These are phyloP conservation scores for Cyberlindnera bimundalis DNA, from an alignment of 805 yeast genomes.

Conservation along the genomic window DNA sequence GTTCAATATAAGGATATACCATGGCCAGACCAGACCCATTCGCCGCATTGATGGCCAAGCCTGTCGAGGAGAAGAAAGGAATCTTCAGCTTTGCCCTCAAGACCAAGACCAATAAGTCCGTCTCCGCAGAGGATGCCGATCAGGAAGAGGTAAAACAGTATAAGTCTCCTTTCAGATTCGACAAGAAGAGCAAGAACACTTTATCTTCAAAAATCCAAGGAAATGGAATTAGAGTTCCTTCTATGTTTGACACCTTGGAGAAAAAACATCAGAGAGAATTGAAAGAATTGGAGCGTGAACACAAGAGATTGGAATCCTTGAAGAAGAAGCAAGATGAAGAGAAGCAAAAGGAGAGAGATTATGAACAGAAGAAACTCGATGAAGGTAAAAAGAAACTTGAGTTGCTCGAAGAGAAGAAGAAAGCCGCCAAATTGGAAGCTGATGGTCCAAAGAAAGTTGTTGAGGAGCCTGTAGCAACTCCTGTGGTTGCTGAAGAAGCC, in stretches of 20 bases:
- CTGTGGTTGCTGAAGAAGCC: background rate
- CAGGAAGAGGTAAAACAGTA: conserved; percentile 7
- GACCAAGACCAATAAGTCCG: conserved; percentile 7
- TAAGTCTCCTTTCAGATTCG: conserved; percentile 18
- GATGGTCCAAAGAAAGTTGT: conserved; percentile 13
- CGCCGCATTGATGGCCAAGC: conserved; percentile 10
- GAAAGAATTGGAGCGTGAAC: conserved; percentile 16
- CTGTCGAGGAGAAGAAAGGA: conserved; percentile 15
- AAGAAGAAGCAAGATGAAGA: conserved; percentile 17
- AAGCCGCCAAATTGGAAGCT: conserved; percentile 16
- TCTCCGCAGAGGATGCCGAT: conserved; percentile 2
- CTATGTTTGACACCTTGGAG: conserved; percentile 17
- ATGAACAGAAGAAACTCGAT: conserved; percentile 7
- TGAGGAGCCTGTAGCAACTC: no score
- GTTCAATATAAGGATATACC: background rate
- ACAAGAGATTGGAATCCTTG: conserved; percentile 10
- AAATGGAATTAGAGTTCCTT: conserved; percentile 10
- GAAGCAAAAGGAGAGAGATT: conserved; percentile 8
- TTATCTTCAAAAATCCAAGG: background rate
- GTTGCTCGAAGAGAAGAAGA: conserved; percentile 14
- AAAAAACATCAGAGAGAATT: conserved; percentile 18
- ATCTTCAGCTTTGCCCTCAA: conserved; percentile 20
- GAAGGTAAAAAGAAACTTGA: conserved; percentile 13
- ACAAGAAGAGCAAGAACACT: conserved; percentile 6
- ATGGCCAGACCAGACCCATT: conserved; percentile 18